phyloP scores from a whole-genome alignment of 192 early-diverging fungal genomes.

The Rhizophagus clarus region DNA sequence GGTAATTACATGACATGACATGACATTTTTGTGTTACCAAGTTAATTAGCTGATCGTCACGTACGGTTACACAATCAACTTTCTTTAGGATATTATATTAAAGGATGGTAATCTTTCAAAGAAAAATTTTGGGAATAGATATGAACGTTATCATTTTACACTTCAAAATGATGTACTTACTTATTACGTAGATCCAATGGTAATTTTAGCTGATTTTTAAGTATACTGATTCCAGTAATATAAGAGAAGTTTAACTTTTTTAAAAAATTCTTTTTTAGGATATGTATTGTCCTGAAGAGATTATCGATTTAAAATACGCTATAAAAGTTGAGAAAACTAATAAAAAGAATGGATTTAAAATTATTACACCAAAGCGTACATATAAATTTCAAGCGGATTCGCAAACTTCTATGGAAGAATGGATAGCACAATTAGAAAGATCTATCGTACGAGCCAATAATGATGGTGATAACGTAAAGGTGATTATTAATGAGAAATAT shows the following conservation, averaged over 20 bases:
- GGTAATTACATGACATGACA: slow-evolving; percentile 41
- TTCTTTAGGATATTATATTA: slow-evolving; percentile 47
- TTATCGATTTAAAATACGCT: slow-evolving; percentile 63
- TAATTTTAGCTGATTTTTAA: slow-evolving; percentile 25
- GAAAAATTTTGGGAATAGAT: slow-evolving; percentile 43
- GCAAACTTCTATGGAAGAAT: slow-evolving; percentile 51
- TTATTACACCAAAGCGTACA: slow-evolving; percentile 52
- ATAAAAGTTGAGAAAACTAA: slow-evolving; percentile 49
- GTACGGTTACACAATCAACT: background rate
- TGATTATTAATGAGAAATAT: background rate
- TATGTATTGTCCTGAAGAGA: slow-evolving; percentile 59
- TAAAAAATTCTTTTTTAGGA: slow-evolving; percentile 36
- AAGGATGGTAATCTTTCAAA: slow-evolving; percentile 58
- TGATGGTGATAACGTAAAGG: slow-evolving; percentile 58
- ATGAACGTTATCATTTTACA: slow-evolving; percentile 60
- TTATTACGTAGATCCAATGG: slow-evolving; percentile 56
- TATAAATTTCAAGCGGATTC: slow-evolving; percentile 65
- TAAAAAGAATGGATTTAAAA: slow-evolving; percentile 46
- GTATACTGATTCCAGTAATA: background rate
- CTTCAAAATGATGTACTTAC: slow-evolving; percentile 61
- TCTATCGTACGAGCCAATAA: slow-evolving; percentile 62
- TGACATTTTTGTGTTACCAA: background rate
- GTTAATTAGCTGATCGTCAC: background rate
- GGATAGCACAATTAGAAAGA: slow-evolving; percentile 59
- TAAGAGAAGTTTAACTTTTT: background rate